These are phyloP conservation scores for Mycena venus DNA, from an alignment of 768 basidiomycete genomes.

Conservation along the genomic window DNA sequence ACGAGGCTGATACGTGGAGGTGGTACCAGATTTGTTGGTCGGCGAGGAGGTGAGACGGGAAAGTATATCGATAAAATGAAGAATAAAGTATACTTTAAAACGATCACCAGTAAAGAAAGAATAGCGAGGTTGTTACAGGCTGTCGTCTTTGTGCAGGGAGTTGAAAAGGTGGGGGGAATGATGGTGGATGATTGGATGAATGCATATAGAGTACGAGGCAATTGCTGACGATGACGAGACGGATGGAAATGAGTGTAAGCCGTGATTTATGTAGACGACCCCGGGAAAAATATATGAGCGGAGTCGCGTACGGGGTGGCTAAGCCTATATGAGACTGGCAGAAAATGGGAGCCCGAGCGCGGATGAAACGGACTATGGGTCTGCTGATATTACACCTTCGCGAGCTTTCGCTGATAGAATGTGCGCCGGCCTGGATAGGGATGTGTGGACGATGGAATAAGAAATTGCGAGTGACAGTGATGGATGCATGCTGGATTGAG, in stretches of 20 bases:
- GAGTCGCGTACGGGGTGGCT: conserved; percentile 35
- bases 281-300: conserved; percentile 38
- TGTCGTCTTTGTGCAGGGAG: conserved; percentile 69
- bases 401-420: conserved; percentile 53
- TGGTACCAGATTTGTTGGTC: conserved; percentile 35
- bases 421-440: conserved; percentile 62
- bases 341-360: conserved; percentile 28
- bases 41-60: conserved; percentile 36
- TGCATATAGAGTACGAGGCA: conserved; percentile 68
- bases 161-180: conserved; percentile 61
- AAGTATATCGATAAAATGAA: conserved; percentile 80
- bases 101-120: conserved; percentile 62
- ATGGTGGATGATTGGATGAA: conserved; percentile 64
- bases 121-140: conserved; percentile 56
- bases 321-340: conserved; percentile 35
- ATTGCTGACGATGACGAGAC: conserved; percentile 52
- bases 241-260: conserved; percentile 37
- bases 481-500: conserved; percentile 71
- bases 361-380: conserved; percentile 24
- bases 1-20: conserved; percentile 18
- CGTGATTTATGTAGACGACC: conserved; percentile 32
- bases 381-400: conserved; percentile 36
- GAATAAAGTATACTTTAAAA: conserved; percentile 86
- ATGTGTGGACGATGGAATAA: conserved; percentile 59
- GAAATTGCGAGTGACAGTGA: conserved; percentile 76